Evolutionary conservation across 768 basidiomycete species (phyloP).

Genomic region (Zangia roseola): DNA sequence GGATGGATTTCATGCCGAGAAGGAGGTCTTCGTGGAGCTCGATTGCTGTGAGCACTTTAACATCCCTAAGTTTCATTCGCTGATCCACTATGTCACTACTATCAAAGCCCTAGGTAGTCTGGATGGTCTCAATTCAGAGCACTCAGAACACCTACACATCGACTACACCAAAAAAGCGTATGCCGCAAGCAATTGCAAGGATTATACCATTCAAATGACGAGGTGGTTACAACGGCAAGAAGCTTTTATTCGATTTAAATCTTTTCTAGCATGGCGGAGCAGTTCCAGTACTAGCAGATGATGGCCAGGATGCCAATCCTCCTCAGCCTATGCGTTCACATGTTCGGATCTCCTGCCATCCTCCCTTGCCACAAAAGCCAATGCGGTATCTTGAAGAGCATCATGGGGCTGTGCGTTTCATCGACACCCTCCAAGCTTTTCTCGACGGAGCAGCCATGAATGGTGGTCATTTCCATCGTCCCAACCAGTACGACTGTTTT

Average conservation of each 20-base stretch:
- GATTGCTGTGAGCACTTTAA: too few species aligned
- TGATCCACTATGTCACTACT: too few species aligned
- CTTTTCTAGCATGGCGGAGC: background rate
- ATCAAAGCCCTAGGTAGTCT: background rate
- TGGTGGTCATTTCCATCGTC: background rate
- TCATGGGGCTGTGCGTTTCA: background rate
- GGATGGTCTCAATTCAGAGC: background rate
- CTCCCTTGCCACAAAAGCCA: background rate
- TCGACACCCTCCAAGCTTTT: background rate
- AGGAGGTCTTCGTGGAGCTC: too few species aligned
- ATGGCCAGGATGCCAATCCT: too few species aligned
- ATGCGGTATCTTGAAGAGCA: background rate
- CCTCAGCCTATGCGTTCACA: too few species aligned
- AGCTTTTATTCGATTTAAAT: background rate
- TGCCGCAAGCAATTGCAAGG: background rate
- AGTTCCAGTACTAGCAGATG: too few species aligned
- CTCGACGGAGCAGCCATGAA: too few species aligned
- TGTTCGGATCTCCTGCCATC: background rate
- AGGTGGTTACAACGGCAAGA: background rate
- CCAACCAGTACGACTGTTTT: background rate
- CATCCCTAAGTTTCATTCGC: too few species aligned
- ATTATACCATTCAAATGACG: background rate
- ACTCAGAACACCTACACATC: background rate
- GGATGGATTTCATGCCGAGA: too few species aligned
- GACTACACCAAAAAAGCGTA: background rate